Evolutionary conservation across 495 filamentous ascomycete genomes (phyloP), one percentile per base, ranked within the genome.

Genomic region (Penicillium robsamsonii): DNA sequence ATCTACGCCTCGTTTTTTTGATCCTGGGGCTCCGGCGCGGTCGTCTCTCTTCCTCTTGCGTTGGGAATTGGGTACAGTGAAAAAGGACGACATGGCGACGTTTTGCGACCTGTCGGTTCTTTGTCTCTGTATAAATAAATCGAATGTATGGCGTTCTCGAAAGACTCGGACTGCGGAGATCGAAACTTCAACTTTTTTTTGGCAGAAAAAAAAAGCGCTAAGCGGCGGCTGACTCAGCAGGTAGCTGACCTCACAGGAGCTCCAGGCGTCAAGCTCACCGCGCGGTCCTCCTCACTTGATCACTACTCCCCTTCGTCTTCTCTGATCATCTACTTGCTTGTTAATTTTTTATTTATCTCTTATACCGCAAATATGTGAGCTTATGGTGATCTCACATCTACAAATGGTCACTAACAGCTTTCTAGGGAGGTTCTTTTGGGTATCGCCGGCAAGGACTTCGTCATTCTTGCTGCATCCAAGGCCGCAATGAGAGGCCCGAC

Each of bases 401-500:
- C 25, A 56, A 37, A 41, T 45, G 27, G 44, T 49, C 29, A 24
- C 59, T 72, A 29, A 72, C 60, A 61, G 53, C 54, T 55, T 61
- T 52, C 52, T 62, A 98, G 92, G 94, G 94, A 99, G 85, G 91
- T 97, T 72, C 81, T 99, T 73, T 84, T 99, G 55, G 94, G 94
- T 55, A 95, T 99, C 71, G 96, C 94, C 37, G 95, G 94, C 78
- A 94, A 93, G 80, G 94, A 99, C 83, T 99, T 96, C 76, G 92
- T 91, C 77, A 86, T 99, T 81, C 81, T 99, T 71, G 94, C 92
- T 55, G 92, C 94, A 56, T 97, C 93, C 38, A 97, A 97, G 78
- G 94, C 95, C 62, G 89, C 89, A 61, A 97, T 97, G 92, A 84
- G 94, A 73, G 94, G 94, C 62, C 91, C 90, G 45, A 97, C 93